Evolutionary conservation across 2,329 filamentous ascomycete species (phyloP).

Genomic region (Stemphylium lycopersici): DNA sequence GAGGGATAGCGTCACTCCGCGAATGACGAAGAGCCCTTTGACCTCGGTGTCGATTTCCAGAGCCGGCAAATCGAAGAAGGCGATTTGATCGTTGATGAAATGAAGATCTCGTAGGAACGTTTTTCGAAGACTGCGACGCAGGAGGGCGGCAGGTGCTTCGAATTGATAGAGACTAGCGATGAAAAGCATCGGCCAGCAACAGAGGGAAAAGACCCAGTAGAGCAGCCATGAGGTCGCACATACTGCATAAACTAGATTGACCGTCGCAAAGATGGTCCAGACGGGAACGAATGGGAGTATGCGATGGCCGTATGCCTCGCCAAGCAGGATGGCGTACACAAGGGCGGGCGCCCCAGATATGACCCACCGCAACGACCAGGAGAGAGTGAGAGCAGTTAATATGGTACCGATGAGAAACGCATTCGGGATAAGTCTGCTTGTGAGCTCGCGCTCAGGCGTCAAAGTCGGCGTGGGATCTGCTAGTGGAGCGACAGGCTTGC

Average conservation of each 20-base stretch:
- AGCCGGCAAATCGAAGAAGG: conserved; percentile 57
- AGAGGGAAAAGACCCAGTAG: conserved; percentile 50
- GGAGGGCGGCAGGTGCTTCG: conserved; percentile 45
- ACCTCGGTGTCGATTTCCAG: conserved; percentile 62
- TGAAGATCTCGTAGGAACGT: conserved; percentile 53
- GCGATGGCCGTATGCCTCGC: conserved; percentile 46
- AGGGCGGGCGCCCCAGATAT: conserved; percentile 52
- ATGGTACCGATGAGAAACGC: conserved; percentile 19
- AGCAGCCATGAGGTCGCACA: conserved; percentile 61
- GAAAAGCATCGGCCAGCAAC: conserved; percentile 52
- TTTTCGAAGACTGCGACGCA: conserved; percentile 44
- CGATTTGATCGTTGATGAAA: conserved; percentile 60
- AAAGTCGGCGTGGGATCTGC: conserved; percentile 1
- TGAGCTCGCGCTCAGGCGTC: conserved; percentile 18
- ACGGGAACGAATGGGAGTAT: conserved; percentile 54
- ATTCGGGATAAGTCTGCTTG: conserved; percentile 19
- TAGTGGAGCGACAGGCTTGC: conserved; percentile 19
- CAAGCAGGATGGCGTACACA: conserved; percentile 45
- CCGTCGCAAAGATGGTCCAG: conserved; percentile 55
- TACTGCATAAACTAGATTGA: conserved; percentile 57
- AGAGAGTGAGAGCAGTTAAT: conserved; percentile 13
- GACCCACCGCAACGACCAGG: conserved; percentile 45
- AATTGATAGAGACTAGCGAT: conserved; percentile 58
- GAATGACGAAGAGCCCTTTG: conserved; percentile 59
- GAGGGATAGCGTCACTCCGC: conserved; percentile 60